Conservation (phyloP, 805 yeast species). For the Spathaspora girioi region DNA sequence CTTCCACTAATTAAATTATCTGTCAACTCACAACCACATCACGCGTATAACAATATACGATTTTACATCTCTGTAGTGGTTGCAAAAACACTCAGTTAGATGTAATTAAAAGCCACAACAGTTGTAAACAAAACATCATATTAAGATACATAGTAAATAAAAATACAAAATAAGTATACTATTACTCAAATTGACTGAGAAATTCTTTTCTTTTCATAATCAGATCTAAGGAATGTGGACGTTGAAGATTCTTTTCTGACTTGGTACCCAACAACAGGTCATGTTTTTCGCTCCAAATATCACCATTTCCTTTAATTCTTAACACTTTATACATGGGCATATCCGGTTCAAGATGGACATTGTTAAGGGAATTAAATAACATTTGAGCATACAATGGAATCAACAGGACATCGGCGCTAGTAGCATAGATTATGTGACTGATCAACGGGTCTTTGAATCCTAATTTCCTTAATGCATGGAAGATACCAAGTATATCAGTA, state of each 20-base stretch:
- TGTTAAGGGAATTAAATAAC: conserved; percentile 5
- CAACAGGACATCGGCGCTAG: conserved; percentile 10
- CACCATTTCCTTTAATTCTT: conserved; percentile 7
- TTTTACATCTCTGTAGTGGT: too few relatives aligned
- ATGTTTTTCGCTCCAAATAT: conserved; percentile 12
- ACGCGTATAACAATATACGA: too few relatives aligned
- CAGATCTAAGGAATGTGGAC: neutral
- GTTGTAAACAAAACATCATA: too few relatives aligned
- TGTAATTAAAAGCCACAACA: too few relatives aligned
- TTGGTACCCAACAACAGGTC: conserved; percentile 8
- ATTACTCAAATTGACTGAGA: neutral
- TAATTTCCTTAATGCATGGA: conserved; percentile 9
- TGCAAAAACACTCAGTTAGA: too few relatives aligned
- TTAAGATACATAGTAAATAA: too few relatives aligned
- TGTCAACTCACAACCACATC: too few relatives aligned
- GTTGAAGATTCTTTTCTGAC: neutral
- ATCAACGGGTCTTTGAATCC: conserved; percentile 19
- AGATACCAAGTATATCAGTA: conserved; percentile 1
- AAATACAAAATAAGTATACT: neutral
- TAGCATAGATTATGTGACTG: conserved; percentile 13
- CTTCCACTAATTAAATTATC: too few relatives aligned
- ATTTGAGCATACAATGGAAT: conserved; percentile 8
- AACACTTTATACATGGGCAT: conserved; percentile 7
- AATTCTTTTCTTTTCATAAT: neutral
- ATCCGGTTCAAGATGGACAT: neutral